A percentile compares a stretch with the other conserved stretches of the same genome.
Evolutionary conservation across 768 basidiomycete species (phyloP).

Genomic region (Amanita jacksonii): DNA sequence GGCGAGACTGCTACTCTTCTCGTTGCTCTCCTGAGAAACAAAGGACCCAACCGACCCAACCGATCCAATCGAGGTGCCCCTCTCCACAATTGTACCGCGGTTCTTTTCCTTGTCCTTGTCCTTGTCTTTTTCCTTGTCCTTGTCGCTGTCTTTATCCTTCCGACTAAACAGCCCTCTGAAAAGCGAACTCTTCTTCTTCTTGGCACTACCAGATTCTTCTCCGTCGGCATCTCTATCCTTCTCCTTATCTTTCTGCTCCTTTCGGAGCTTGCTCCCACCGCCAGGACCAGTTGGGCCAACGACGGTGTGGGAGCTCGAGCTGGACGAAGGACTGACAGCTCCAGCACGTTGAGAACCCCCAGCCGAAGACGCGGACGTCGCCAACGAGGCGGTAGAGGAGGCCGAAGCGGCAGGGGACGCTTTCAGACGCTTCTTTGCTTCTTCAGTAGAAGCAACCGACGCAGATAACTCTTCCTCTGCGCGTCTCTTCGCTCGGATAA

Average conservation of each 20-base stretch:
- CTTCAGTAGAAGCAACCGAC: conserved; percentile 26
- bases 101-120: conserved; percentile 65
- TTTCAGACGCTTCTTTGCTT: conserved; percentile 32
- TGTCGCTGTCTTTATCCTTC: conserved; percentile 69
- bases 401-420: too few relatives aligned
- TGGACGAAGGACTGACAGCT: not conserved
- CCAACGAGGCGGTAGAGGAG: too few relatives aligned
- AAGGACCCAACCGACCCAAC: conserved; percentile 39
- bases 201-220: conserved; percentile 20
- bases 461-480: conserved; percentile 48
- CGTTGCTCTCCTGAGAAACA: conserved; percentile 33
- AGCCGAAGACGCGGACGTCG: too few relatives aligned
- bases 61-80: conserved; percentile 19
- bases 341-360: not conserved
- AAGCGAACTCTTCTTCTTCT: conserved; percentile 67
- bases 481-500: conserved; percentile 23
- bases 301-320: conserved; percentile 10
- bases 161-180: conserved; percentile 71
- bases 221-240: conserved; percentile 24
- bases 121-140: too few relatives aligned
- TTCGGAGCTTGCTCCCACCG: conserved; percentile 32
- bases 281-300: too few relatives aligned
- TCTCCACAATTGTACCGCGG: conserved; percentile 28
- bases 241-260: conserved; percentile 23
- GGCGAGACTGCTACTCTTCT: conserved; percentile 23